Conservation (phyloP, 164 flowering plant species). For the Kingdonia uniflora region DNA sequence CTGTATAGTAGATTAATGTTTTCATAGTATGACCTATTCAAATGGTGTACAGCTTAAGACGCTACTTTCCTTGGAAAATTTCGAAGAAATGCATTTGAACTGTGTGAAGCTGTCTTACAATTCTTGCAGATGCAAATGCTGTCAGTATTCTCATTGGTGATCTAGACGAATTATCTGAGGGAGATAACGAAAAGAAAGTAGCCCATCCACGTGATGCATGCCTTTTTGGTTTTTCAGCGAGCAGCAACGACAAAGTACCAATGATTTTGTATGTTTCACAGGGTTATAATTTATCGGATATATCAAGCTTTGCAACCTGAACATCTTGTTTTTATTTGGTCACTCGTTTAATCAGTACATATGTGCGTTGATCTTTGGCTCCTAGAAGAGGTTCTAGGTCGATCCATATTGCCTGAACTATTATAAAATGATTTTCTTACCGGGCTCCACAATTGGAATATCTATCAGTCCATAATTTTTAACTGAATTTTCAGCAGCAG, state of each 20-base stretch:
- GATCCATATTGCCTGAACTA: conserved; percentile 67
- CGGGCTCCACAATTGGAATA: conserved; percentile 78
- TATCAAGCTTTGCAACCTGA: conserved; percentile 35
- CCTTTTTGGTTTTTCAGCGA: conserved; percentile 53
- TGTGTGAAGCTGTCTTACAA: conserved; percentile 53
- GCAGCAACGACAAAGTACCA: conserved; percentile 43
- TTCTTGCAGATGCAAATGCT: conserved; percentile 75
- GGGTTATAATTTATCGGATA: conserved; percentile 53
- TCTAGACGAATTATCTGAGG: conserved; percentile 31
- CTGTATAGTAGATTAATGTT: conserved; percentile 69
- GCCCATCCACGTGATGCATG: conserved; percentile 77
- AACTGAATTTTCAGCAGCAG: conserved; percentile 82
- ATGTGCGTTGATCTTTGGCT: conserved; percentile 71
- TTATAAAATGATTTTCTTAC: conserved; percentile 67
- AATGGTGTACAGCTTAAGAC: conserved; percentile 55
- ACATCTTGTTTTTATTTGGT: conserved; percentile 50
- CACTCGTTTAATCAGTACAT: conserved; percentile 60
- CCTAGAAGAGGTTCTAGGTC: conserved; percentile 68
- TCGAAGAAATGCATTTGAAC: conserved; percentile 36
- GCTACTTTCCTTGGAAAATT: conserved; percentile 50
- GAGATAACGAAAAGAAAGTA: conserved; percentile 85
- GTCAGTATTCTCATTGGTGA: conserved; percentile 58
- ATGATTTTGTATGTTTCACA: conserved; percentile 53
- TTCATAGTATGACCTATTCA: conserved; percentile 45
- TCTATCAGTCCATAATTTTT: conserved; percentile 59